Evolutionary conservation across 345 rosid species (phyloP), one percentile per base, ranked within the genome.

Genomic region (Microthlaspi erraticum): DNA sequence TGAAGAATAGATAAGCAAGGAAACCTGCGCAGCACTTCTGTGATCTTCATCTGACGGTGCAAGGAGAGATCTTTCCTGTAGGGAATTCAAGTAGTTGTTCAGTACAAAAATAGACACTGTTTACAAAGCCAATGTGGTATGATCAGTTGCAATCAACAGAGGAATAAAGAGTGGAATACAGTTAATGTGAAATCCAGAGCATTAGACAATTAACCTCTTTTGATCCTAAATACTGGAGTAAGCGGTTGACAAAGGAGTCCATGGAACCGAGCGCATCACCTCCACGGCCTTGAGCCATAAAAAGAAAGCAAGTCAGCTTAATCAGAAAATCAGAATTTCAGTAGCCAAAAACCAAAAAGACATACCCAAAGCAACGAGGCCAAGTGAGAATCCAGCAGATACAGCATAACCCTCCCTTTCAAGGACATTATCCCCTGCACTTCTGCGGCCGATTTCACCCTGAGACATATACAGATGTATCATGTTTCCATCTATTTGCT

Each of bases 331-430:
- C 45, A 55, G 13, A 19, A 7, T 6, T 46, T 10, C 59, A 36
- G 36, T 61, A 70, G 46, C 71, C 56, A 31, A 20, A 54, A 46
- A 59, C 14, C 31, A 71, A 77, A 32, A 48, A 50, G 51, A 48
- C 85, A 57, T 86, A 93, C 99, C 99, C 81, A 93, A 72, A 53
- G 97, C 91, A 66, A 91, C 95, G 78, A 93, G 97, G 80, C 99
- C 99, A 79, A 93, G 73, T 43, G 99, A 73, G 81, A 91, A 89
- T 74, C 99, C 99, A n/a, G 99, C 97, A 80, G 99, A 86, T 75
- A 89, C 93, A 75, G 96, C 97, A 88, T 93, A 87, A 41, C 96
- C 99, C 83, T 93, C 99, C 83, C 99, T 87, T 81, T 93, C 99
- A 81, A 91, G 99, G 52, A 91, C 99, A 76, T 93, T 93, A 77